phyloP scores from a whole-genome alignment of 1,139 yeast species.

The Insectozyma bohioensis region DNA sequence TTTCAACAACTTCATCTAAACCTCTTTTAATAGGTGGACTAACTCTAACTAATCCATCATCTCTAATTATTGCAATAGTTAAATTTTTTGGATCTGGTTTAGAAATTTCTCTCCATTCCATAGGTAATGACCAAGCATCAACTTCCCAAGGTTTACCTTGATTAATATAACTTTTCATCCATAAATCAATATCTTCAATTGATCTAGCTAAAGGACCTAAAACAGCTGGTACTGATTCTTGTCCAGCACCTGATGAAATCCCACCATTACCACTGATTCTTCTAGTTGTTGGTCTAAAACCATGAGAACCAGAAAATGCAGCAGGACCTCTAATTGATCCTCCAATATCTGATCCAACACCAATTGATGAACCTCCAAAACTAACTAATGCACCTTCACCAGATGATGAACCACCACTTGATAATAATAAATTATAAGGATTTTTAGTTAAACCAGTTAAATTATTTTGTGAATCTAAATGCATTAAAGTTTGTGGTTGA shows the following conservation, averaged over 20 bases:
- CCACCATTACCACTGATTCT: constrained; percentile 55
- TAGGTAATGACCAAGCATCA: constrained; percentile 54
- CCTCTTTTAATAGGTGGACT: constrained; percentile 59
- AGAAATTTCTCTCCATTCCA: constrained; percentile 62
- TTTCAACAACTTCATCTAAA: constrained; percentile 25
- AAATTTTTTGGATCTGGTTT: constrained; percentile 40
- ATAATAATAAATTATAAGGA: constrained; percentile 40
- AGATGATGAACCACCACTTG: constrained; percentile 67
- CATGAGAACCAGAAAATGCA: constrained; percentile 65
- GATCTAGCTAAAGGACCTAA: constrained; percentile 64
- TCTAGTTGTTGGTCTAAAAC: constrained; percentile 67
- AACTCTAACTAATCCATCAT: constrained; percentile 36
- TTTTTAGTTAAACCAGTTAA: constrained; percentile 37
- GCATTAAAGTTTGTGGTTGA: constrained; percentile 52
- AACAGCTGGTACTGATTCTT: constrained; percentile 58
- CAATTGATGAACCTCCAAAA: constrained; percentile 64
- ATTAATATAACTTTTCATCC: constrained; percentile 57
- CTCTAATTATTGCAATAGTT: constrained; percentile 40
- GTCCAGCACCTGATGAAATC: constrained; percentile 55
- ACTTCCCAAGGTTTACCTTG: constrained; percentile 69
- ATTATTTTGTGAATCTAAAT: constrained; percentile 44
- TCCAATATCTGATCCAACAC: constrained; percentile 78
- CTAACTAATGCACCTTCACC: constrained; percentile 75
- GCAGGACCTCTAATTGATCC: constrained; percentile 79
- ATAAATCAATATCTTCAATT: constrained; percentile 62